Conservation (phyloP, 2,329 filamentous ascomycete genomes). For the Huntiella abstrusa region DNA sequence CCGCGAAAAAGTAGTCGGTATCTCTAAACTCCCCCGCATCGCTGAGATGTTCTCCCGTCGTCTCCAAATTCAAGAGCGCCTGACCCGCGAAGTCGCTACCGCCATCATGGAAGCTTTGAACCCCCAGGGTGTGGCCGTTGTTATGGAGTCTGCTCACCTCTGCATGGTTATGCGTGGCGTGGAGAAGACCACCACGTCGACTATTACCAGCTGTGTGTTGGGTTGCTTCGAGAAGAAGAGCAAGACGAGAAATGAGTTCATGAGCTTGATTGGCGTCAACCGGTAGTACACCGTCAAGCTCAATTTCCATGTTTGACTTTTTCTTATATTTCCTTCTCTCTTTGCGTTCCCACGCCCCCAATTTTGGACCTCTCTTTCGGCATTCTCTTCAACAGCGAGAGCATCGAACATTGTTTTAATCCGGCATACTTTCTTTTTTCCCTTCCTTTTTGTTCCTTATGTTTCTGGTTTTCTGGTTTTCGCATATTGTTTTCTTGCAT, state of each 20-base stretch:
- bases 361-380: conserved; percentile 7
- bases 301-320: not conserved
- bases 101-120: conserved; percentile 85
- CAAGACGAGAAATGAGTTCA: conserved; percentile 89
- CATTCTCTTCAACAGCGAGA: conserved; percentile 13
- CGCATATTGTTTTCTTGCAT: not conserved
- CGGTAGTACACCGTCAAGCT: conserved; percentile 6
- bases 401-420: conserved; percentile 11
- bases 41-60: conserved; percentile 92
- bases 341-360: conserved; percentile 2
- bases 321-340: not conserved
- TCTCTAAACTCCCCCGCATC: conserved; percentile 88
- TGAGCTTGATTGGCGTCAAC: conserved; percentile 57
- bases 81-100: conserved; percentile 90
- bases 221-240: conserved; percentile 83
- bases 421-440: conserved; percentile 4
- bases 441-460: not conserved
- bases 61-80: conserved; percentile 85
- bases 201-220: conserved; percentile 94
- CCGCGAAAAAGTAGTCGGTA: conserved; percentile 71
- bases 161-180: conserved; percentile 99
- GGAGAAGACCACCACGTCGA: conserved; percentile 69
- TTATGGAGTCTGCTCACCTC: conserved; percentile 90
- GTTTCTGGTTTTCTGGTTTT: not conserved
- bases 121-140: conserved; percentile 86